Base-by-base conservation (phyloP, 345 rosid species). In the Eucalyptus tenuipes region DNA sequence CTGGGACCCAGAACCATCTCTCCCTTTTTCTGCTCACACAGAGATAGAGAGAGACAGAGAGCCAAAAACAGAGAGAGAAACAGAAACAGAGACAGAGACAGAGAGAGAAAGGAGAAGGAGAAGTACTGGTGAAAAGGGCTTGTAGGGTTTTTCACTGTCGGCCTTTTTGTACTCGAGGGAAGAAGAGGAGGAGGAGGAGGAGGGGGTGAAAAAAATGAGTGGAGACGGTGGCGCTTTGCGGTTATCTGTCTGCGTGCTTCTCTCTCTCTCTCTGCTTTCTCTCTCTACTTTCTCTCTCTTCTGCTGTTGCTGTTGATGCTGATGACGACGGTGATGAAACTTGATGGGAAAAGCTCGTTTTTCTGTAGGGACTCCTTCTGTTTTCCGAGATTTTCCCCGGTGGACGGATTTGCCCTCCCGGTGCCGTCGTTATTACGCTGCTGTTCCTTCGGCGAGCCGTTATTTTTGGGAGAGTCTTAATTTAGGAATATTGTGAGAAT, bases 1-100 rank as follows among this genome's bases (percentile, higher is more conserved):
- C 94, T 92, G 27, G 95, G 90, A 89, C 92, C 96, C 49, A 94
- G 93, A 90, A 93, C 98, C 98, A 95, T 95, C 80, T 86, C 86
- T 79, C 44, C 44, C 49, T 45, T 24, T 24, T 53, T 20, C 84
- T 75, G 84, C 84, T 75, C 84, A 40, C 15, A 75, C 1, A 75
- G 47, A 75, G 29, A 18, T 2, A 3, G 45, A 18, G 7, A 71
- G 14, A 71, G 80, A 68, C 13, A 68, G 37, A 64, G 33, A 64
- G 71, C 5, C 22, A 1, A 18, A 18, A 10, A 25, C 61, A 22
- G 37, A 64, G 37, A 55, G 27, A 55, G 61, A 6, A 8, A 75
- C 4, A 3, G 47, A 18, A 3, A 75, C 4, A 3, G 45, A 20
- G 2, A 75, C 8, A 71, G 81, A 71, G 7, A 71, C 25, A 5